phyloP scores from a whole-genome alignment of 768 basidiomycete genomes.

The Mycena galericulata region DNA sequence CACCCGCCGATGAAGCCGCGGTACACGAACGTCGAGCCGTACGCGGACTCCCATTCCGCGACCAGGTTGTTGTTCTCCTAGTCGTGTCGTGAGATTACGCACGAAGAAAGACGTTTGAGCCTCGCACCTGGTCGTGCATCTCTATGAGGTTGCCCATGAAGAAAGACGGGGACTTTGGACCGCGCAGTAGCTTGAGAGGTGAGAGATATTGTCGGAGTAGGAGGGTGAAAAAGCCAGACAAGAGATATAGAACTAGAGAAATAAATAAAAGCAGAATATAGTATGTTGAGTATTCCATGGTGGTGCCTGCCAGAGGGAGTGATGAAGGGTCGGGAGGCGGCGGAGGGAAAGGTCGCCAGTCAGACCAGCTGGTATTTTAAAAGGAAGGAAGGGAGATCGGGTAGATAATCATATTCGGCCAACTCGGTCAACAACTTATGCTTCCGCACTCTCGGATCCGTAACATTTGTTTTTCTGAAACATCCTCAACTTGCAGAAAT shows the following conservation, averaged over 20 bases:
- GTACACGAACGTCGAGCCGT: slow-evolving; percentile 65
- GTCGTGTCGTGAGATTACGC: slow-evolving; percentile 55
- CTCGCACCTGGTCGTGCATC: slow-evolving; percentile 67
- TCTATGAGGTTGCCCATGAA: slow-evolving; percentile 56
- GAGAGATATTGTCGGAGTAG: slow-evolving; percentile 59
- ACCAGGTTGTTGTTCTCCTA: slow-evolving; percentile 68
- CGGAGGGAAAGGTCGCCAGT: no score
- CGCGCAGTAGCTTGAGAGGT: slow-evolving; percentile 59
- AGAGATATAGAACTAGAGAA: slow-evolving; percentile 36
- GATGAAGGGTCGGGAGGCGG: slow-evolving; percentile 9
- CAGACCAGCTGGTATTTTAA: no score
- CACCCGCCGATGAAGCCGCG: slow-evolving; percentile 63
- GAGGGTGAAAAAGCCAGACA: slow-evolving; percentile 51
- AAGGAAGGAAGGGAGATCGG: no score
- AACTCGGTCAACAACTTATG: no score
- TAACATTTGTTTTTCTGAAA: no score
- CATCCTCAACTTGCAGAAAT: no score
- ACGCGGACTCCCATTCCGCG: slow-evolving; percentile 56
- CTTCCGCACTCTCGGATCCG: no score
- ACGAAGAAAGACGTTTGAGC: slow-evolving; percentile 64
- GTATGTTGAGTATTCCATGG: slow-evolving; percentile 20
- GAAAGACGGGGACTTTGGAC: slow-evolving; percentile 59
- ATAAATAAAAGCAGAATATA: slow-evolving; percentile 41
- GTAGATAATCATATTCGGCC: no score
- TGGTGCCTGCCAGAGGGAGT: slow-evolving; percentile 27